Conservation (phyloP, 1,284 basidiomycete genomes). For the Abortiporus biennis region DNA sequence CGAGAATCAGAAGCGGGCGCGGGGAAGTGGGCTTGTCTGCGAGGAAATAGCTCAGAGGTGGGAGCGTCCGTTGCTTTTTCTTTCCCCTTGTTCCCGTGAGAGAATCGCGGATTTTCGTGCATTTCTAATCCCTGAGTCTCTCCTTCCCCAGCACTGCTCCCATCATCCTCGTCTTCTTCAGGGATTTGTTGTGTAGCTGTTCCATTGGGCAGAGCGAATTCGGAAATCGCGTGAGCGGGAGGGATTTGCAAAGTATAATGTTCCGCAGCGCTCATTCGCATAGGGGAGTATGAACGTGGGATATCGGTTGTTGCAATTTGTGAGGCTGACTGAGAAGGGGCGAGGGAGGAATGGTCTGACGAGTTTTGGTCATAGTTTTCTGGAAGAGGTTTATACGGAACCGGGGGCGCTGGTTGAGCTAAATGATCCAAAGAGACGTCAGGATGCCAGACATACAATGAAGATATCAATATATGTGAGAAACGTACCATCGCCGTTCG, state of each 20-base stretch:
- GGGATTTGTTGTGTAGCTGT: constrained; percentile 2
- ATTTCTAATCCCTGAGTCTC: constrained; percentile 34
- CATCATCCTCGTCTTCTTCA: constrained; percentile 24
- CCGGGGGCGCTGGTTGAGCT: constrained; percentile 10
- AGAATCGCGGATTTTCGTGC: constrained; percentile 57
- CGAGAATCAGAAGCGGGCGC: constrained; percentile 9
- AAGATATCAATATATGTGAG: background rate
- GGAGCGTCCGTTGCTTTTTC: constrained; percentile 6
- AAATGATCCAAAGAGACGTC: background rate
- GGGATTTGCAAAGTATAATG: constrained; percentile 34
- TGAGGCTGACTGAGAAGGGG: constrained; percentile 41
- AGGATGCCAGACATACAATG: background rate
- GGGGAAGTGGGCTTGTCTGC: constrained; percentile 9
- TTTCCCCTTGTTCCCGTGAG: constrained; percentile 12
- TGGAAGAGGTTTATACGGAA: constrained; percentile 17
- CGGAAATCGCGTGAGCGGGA: constrained; percentile 52
- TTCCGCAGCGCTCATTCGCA: constrained; percentile 8
- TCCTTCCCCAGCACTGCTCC: constrained; percentile 29
- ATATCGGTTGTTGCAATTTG: constrained; percentile 20
- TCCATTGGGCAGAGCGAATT: constrained; percentile 32
- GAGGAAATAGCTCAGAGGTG: background rate
- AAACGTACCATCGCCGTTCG: constrained; percentile 22
- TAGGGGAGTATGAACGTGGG: constrained; percentile 6
- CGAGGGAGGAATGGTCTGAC: constrained; percentile 31
- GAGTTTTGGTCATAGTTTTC: constrained; percentile 14